Percentiles rank a stretch among this genome's conserved stretches.
phyloP scores from a whole-genome alignment of 257 asterid genomes.

The Paulownia fortunei region DNA sequence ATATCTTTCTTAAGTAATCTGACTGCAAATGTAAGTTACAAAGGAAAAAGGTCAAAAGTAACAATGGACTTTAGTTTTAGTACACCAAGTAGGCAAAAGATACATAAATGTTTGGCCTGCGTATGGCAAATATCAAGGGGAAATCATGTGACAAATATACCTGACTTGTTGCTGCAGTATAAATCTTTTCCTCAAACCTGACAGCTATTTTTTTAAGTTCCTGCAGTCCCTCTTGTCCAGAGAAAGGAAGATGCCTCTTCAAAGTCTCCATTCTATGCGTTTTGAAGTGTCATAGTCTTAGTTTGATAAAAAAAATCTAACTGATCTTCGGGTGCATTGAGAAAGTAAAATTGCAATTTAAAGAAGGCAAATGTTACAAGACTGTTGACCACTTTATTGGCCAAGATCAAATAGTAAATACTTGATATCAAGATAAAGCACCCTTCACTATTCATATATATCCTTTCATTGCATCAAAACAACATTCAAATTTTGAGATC shows the following conservation, averaged over 20 bases:
- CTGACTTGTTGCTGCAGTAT: slow-evolving; percentile 81
- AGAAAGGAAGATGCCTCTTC: slow-evolving; percentile 89
- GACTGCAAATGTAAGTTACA: slow-evolving; percentile 52
- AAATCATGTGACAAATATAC: slow-evolving; percentile 40
- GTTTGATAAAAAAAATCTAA: not conserved
- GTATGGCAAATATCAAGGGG: slow-evolving; percentile 12
- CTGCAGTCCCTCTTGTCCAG: slow-evolving; percentile 79
- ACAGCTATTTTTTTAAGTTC: slow-evolving; percentile 87
- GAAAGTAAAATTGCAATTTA: not conserved
- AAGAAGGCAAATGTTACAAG: not conserved
- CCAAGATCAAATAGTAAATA: slow-evolving; percentile 3
- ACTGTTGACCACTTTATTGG: not conserved
- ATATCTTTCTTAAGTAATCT: slow-evolving; percentile 84
- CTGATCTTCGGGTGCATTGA: not conserved
- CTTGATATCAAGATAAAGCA: not conserved
- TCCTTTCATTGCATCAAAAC: not conserved
- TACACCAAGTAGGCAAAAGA: not conserved
- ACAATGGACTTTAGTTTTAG: not conserved
- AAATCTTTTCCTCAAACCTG: slow-evolving; percentile 87
- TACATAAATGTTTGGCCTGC: slow-evolving; percentile 10
- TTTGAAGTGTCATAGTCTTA: slow-evolving; percentile 22
- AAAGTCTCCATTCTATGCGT: slow-evolving; percentile 79
- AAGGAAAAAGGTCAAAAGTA: slow-evolving; percentile 3
- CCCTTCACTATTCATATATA: not conserved
- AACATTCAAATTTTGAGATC: not conserved